phyloP scores from a whole-genome alignment of 2,329 filamentous ascomycete species.

The Calycina herbarum region DNA sequence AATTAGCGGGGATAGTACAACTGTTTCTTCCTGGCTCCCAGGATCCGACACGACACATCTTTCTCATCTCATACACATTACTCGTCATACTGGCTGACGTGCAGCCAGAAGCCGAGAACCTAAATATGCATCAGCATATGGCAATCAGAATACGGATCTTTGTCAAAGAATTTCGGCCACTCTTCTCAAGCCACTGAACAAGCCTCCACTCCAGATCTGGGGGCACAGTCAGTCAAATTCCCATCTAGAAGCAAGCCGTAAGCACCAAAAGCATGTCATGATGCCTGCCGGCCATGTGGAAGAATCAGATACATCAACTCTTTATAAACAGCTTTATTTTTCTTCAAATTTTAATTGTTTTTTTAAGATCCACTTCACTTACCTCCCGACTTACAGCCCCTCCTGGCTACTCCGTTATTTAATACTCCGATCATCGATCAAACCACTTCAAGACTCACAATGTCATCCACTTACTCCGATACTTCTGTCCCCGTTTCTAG shows the following conservation, averaged over 20 bases:
- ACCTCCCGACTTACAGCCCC: too few species aligned
- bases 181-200: background rate
- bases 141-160: background rate
- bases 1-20: background rate
- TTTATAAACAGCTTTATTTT: background rate
- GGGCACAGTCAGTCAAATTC: background rate
- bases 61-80: background rate
- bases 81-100: background rate
- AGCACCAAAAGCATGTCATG: background rate
- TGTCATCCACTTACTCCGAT: background rate
- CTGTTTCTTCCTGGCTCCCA: background rate
- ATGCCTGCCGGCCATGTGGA: slow-evolving; percentile 4
- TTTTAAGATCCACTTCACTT: background rate
- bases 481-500: background rate
- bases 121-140: background rate
- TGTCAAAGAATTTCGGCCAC: background rate
- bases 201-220: background rate
- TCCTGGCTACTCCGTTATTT: background rate
- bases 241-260: background rate
- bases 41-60: background rate
- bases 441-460: background rate
- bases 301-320: background rate
- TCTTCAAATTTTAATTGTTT: background rate
- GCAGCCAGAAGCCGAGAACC: background rate
- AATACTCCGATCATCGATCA: background rate